Evolutionary conservation across 306 rosid genomes (phyloP).

Genomic region (Gleditsia sinensis): DNA sequence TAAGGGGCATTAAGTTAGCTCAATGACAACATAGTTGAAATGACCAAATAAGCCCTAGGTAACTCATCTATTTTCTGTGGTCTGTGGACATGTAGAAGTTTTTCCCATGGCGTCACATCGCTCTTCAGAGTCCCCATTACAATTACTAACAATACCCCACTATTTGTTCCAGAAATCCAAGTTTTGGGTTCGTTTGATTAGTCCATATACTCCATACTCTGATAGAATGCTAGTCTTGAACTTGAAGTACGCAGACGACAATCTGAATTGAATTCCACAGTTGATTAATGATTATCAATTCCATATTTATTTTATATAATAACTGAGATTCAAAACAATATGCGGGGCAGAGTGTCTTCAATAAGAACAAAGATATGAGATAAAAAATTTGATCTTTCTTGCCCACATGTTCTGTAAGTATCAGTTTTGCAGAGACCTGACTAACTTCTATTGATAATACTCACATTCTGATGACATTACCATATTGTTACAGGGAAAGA

Average conservation of each 20-base stretch:
- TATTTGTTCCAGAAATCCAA: not conserved
- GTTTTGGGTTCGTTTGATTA: not conserved
- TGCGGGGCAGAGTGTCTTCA: not conserved
- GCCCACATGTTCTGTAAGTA: not conserved
- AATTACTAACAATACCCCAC: slow-evolving; percentile 34
- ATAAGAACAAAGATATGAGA: not conserved
- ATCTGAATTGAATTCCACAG: not conserved
- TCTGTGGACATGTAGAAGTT: not conserved
- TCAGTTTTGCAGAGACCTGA: not conserved
- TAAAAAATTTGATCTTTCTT: not conserved
- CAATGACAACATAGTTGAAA: not conserved
- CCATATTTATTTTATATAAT: not conserved
- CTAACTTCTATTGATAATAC: not conserved
- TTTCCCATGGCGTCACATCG: slow-evolving; percentile 11
- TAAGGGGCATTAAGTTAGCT: not conserved
- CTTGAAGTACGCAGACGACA: not conserved
- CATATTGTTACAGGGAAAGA: slow-evolving; percentile 33
- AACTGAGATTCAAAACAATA: not conserved
- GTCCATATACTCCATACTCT: not conserved
- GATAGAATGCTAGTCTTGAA: not conserved
- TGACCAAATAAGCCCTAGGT: slow-evolving; percentile 33
- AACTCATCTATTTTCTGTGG: not conserved
- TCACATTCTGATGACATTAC: not conserved
- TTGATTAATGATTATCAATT: not conserved
- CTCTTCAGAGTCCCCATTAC: slow-evolving; percentile 41